phyloP scores from a whole-genome alignment of 768 basidiomycete genomes.

The Cystofilobasidium capitatum region DNA sequence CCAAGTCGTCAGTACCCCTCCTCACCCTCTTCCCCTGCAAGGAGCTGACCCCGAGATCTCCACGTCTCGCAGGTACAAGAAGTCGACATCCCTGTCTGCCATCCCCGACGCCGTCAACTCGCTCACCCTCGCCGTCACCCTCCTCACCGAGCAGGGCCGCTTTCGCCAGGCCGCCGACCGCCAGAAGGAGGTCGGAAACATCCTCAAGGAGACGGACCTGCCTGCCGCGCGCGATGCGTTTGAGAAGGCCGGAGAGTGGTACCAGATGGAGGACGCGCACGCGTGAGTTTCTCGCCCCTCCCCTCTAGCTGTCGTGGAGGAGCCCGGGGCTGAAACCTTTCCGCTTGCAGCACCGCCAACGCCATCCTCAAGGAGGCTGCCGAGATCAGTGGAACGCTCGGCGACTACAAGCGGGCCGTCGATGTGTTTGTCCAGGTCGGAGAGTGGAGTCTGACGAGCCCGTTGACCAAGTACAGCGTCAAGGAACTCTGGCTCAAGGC shows the following conservation, averaged over 20 bases:
- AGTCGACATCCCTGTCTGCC: constrained; percentile 23
- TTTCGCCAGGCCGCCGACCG: constrained; percentile 97
- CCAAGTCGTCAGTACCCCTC: constrained; percentile 46
- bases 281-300: constrained; percentile 54
- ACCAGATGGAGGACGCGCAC: constrained; percentile 89
- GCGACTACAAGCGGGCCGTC: constrained; percentile 75
- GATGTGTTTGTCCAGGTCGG: constrained; percentile 84
- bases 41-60: background rate
- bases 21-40: background rate
- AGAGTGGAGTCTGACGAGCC: constrained; percentile 62
- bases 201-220: constrained; percentile 40
- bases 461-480: constrained; percentile 93
- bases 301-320: background rate
- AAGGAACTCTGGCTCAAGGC: constrained; percentile 94
- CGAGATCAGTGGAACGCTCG: constrained; percentile 82
- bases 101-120: constrained; percentile 76
- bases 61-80: constrained; percentile 23
- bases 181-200: constrained; percentile 50
- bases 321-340: background rate
- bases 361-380: constrained; percentile 93
- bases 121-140: constrained; percentile 68
- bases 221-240: constrained; percentile 83
- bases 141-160: constrained; percentile 71
- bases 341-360: constrained; percentile 68
- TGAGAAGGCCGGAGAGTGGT: constrained; percentile 89